A percentile compares a stretch with the other conserved stretches of the same genome.
Evolutionary conservation across 2,329 filamentous ascomycete species (phyloP).

Genomic region (Claviceps maximensis): DNA sequence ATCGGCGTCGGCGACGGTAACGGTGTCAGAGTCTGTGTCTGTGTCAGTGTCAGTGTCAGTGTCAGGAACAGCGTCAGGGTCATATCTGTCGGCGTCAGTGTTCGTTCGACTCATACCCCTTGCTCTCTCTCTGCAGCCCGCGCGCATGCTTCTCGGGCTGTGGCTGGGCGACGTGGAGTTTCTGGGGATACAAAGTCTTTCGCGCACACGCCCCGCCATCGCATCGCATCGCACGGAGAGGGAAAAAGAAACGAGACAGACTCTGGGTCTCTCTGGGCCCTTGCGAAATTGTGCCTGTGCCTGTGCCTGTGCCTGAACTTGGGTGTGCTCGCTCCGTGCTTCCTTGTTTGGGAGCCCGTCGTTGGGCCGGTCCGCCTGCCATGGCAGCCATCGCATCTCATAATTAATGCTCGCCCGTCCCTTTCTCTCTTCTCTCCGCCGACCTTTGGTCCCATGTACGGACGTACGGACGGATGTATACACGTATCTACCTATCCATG

Average conservation of each 20-base stretch:
- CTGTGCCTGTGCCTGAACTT: neutral
- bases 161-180: neutral
- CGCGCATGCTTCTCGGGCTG: neutral
- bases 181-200: conserved; percentile 2
- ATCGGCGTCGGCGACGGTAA: too few relatives aligned
- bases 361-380: neutral
- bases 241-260: conserved; percentile 7
- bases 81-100: too few relatives aligned
- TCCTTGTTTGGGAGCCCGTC: neutral
- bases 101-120: neutral
- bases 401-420: neutral
- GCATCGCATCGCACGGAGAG: conserved; percentile 5
- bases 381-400: neutral
- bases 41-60: neutral
- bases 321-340: neutral
- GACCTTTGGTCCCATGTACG: neutral
- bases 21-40: neutral
- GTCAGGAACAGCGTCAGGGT: neutral
- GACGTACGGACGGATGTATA: too few relatives aligned
- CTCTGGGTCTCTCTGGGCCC: neutral
- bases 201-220: conserved; percentile 4
- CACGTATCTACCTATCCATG: too few relatives aligned
- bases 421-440: neutral
- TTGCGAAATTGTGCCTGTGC: conserved; percentile 2
- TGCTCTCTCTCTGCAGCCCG: conserved; percentile 1